These are phyloP conservation scores for Misopates orontium DNA, from an alignment of 257 asterid species.

Conservation along the genomic window DNA sequence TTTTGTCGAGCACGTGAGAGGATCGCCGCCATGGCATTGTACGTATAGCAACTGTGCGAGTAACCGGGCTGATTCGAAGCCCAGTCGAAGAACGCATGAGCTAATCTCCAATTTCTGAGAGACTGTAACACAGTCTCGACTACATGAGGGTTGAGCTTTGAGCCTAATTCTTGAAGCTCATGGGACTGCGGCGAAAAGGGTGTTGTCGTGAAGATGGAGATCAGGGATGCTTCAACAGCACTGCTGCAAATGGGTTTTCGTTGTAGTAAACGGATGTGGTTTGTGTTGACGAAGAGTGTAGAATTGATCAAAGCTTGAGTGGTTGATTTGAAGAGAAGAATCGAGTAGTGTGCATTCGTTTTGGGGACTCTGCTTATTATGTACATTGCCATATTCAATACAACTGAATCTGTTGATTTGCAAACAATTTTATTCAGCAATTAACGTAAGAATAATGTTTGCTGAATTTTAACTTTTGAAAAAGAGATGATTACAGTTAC, in stretches of 20 bases:
- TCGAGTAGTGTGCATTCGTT: conserved; percentile 13
- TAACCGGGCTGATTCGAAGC: conserved; percentile 64
- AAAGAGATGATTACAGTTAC: too few relatives aligned
- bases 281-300: background rate
- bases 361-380: conserved; percentile 20
- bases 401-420: background rate
- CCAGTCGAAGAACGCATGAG: conserved; percentile 71
- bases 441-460: too few relatives aligned
- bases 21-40: conserved; percentile 67
- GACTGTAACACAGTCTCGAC: conserved; percentile 72
- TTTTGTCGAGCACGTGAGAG: conserved; percentile 87
- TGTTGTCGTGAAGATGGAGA: conserved; percentile 53
- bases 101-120: conserved; percentile 61
- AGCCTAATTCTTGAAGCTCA: conserved; percentile 55
- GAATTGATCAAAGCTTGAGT: conserved; percentile 13
- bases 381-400: conserved; percentile 22
- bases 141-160: conserved; percentile 55
- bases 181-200: conserved; percentile 50
- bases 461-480: too few relatives aligned
- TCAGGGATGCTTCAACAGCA: conserved; percentile 49
- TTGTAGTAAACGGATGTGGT: conserved; percentile 18
- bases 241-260: conserved; percentile 36
- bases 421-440: background rate
- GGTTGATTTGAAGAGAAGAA: conserved; percentile 25
- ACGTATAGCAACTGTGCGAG: conserved; percentile 64